Evolutionary conservation across 176 grass and related monocot genomes (phyloP).

Genomic region (Dendrocalamus sinicus): DNA sequence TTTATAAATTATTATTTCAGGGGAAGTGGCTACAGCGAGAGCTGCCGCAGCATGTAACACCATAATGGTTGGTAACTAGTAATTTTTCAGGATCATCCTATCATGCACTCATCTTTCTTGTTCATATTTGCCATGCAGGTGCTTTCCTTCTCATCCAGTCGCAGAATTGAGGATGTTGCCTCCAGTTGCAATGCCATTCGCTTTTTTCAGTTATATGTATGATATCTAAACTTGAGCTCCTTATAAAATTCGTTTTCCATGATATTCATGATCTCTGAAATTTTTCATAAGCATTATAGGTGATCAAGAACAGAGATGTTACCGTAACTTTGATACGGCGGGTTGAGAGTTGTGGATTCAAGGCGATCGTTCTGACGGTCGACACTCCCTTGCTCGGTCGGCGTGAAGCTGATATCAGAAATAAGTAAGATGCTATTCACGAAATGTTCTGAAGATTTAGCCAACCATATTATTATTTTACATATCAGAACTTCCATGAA

Average conservation of each 20-base stretch:
- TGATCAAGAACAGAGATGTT: constrained; percentile 78
- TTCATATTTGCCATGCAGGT: constrained; percentile 53
- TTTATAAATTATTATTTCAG: constrained; percentile 50
- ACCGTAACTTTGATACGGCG: constrained; percentile 61
- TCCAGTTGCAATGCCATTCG: constrained; percentile 71
- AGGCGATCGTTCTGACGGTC: constrained; percentile 87
- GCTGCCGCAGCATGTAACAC: constrained; percentile 81
- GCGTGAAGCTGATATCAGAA: constrained; percentile 82
- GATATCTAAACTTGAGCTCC: background rate
- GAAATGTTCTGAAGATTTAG: background rate
- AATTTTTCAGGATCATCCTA: background rate
- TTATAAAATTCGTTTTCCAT: background rate
- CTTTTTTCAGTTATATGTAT: constrained; percentile 97
- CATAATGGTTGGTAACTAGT: constrained; percentile 74
- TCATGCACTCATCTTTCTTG: background rate
- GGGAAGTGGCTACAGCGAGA: constrained; percentile 86
- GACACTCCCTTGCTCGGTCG: constrained; percentile 80
- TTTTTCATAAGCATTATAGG: constrained; percentile 42
- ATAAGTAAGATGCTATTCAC: constrained; percentile 54
- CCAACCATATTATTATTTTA: background rate
- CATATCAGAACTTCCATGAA: too few species aligned
- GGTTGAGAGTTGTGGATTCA: constrained; percentile 78
- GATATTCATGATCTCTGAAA: background rate
- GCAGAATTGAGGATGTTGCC: constrained; percentile 81
- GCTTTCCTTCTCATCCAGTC: constrained; percentile 70